Evolutionary conservation across 176 grass and related monocot species (phyloP).

Genomic region (Juncus inflexus): DNA sequence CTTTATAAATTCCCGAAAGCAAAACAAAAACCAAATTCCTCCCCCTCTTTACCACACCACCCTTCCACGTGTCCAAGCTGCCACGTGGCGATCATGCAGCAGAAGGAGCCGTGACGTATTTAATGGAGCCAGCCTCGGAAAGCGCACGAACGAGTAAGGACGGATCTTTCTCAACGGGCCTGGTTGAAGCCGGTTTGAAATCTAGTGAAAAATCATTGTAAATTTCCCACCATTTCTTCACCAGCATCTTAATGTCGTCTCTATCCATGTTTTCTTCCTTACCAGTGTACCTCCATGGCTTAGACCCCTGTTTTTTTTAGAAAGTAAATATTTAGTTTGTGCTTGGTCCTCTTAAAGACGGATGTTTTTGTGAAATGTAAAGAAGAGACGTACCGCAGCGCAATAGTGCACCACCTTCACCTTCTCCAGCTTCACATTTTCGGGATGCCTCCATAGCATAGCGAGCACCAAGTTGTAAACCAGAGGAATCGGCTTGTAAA

Average conservation of each 20-base stretch:
- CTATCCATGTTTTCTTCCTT: conserved; percentile 86
- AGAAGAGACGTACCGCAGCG: conserved; percentile 46
- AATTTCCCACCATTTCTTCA: conserved; percentile 72
- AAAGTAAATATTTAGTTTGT: not conserved
- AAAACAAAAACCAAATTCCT: conserved; percentile 15
- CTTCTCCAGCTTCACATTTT: conserved; percentile 82
- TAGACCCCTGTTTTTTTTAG: conserved; percentile 48
- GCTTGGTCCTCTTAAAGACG: not conserved
- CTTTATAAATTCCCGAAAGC: not conserved
- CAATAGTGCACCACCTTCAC: conserved; percentile 93
- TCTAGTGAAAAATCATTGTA: conserved; percentile 62
- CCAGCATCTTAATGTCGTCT: conserved; percentile 70
- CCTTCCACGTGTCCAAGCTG: not conserved
- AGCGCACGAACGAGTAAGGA: conserved; percentile 40
- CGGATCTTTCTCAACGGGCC: conserved; percentile 30
- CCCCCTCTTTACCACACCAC: not conserved
- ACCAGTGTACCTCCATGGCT: conserved; percentile 90
- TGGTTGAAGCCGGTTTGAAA: conserved; percentile 38
- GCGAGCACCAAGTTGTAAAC: conserved; percentile 82
- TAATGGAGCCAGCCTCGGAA: conserved; percentile 37
- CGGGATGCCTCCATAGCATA: conserved; percentile 95
- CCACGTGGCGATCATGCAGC: conserved; percentile 44
- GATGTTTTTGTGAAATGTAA: not conserved
- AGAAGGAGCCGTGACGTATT: conserved; percentile 64
- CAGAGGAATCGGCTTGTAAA: conserved; percentile 74